Evolutionary conservation across 2,329 filamentous ascomycete genomes (phyloP).

Genomic region (Talaromyces sp.): DNA sequence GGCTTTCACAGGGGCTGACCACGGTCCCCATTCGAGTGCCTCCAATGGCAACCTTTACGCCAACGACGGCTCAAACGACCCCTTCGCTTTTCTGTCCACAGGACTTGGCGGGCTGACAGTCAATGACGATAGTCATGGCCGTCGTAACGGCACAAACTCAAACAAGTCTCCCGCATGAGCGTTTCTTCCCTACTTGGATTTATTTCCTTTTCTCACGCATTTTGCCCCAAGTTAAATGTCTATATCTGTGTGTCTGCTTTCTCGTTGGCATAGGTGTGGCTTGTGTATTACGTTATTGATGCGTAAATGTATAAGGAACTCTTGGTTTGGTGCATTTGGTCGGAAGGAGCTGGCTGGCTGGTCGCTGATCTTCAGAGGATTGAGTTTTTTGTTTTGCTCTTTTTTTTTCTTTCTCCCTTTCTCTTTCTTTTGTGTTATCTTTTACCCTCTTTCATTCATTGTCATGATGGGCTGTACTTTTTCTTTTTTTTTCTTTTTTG

Average conservation of each 20-base stretch:
- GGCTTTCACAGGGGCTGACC: conserved; percentile 84
- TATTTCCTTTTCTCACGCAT: conserved; percentile 14
- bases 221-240: conserved; percentile 24
- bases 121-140: conserved; percentile 40
- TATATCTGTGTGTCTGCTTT: conserved; percentile 33
- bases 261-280: conserved; percentile 33
- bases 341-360: conserved; percentile 40
- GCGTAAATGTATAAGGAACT: conserved; percentile 40
- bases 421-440: conserved; percentile 6
- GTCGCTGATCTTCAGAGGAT: conserved; percentile 31
- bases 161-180: conserved; percentile 41
- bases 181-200: background rate
- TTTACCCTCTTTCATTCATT: background rate
- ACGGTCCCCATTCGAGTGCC: conserved; percentile 71
- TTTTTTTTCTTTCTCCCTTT: background rate
- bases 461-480: background rate
- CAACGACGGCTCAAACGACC: conserved; percentile 52
- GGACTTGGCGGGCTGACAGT: conserved; percentile 58
- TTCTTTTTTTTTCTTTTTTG: background rate
- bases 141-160: conserved; percentile 41
- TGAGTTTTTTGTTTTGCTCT: conserved; percentile 6
- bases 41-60: conserved; percentile 69
- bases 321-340: conserved; percentile 41
- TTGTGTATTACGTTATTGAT: conserved; percentile 31
- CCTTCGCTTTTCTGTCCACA: conserved; percentile 61